Conservation (phyloP, 352 stramenopile species). For the Thalassiosira ordinaria region DNA sequence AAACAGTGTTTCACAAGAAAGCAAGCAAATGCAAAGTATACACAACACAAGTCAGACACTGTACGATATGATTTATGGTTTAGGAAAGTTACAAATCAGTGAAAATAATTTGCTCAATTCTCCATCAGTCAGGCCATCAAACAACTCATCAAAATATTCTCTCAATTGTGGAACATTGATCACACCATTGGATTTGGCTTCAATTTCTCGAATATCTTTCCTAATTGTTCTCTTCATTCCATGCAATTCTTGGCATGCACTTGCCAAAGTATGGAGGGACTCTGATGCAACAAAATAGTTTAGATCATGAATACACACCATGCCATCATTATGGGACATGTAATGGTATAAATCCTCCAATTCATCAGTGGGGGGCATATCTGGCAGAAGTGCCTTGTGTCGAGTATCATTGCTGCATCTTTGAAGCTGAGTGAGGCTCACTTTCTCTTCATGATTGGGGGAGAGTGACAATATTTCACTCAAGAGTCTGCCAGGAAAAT, state of each 20-base stretch:
- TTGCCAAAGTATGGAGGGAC: not conserved
- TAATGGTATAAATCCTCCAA: constrained; percentile 31
- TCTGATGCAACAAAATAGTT: constrained; percentile 23
- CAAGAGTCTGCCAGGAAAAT: not conserved
- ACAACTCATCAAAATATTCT: not conserved
- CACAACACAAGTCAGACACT: too few relatives aligned
- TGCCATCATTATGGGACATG: constrained; percentile 7
- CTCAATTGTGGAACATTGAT: not conserved
- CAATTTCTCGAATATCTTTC: not conserved
- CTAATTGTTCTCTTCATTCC: constrained; percentile 2
- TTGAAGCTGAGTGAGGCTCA: not conserved
- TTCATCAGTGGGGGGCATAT: constrained; percentile 21
- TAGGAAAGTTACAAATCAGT: not conserved
- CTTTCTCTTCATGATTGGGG: not conserved
- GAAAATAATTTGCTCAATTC: constrained; percentile 1
- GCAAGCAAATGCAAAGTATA: too few relatives aligned
- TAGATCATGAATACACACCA: not conserved
- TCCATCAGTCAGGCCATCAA: too few relatives aligned
- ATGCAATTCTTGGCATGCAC: not conserved
- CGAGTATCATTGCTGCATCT: constrained; percentile 2
- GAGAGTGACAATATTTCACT: constrained; percentile 15
- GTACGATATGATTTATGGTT: too few relatives aligned
- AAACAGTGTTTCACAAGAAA: too few relatives aligned
- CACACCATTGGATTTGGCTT: not conserved
- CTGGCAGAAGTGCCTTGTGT: not conserved